Percentiles rank a stretch among this genome's conserved stretches.
Evolutionary conservation across 2,329 filamentous ascomycete species (phyloP).

Genomic region (Diaporthe velutina): DNA sequence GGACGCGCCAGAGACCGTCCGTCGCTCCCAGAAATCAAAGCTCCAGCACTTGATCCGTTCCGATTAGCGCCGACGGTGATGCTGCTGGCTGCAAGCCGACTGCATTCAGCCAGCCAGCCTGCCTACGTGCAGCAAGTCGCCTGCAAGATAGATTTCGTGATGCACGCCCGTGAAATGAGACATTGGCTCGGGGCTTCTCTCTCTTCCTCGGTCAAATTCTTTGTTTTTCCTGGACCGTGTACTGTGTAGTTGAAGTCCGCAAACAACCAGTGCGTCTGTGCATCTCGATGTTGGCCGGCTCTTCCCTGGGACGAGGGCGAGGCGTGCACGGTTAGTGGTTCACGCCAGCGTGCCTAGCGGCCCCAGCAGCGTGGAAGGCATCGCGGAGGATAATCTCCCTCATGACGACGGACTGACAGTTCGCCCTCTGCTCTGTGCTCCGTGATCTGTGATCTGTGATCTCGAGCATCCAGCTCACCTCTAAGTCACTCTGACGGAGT

Average conservation of each 20-base stretch:
- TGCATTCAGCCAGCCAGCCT: constrained; percentile 7
- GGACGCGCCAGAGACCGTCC: constrained; percentile 8
- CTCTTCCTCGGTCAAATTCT: not conserved
- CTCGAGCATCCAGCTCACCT: not conserved
- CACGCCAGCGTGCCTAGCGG: constrained; percentile 11
- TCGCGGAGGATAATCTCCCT: not conserved
- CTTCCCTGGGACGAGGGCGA: not conserved
- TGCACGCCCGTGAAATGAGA: not conserved
- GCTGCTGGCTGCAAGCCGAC: constrained; percentile 13
- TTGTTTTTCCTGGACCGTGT: not conserved
- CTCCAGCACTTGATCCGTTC: not conserved
- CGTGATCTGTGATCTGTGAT: not conserved
- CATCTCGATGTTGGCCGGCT: constrained; percentile 1
- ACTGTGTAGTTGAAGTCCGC: not conserved
- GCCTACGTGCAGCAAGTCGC: constrained; percentile 20
- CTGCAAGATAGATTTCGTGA: constrained; percentile 29
- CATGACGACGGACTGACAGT: not conserved
- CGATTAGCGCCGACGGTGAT: constrained; percentile 9
- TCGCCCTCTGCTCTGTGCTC: not conserved
- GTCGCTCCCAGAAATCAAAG: not conserved
- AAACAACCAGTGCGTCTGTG: not conserved
- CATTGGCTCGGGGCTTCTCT: too few relatives aligned
- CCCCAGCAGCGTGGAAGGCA: constrained; percentile 16
- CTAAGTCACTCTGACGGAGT: constrained; percentile 12
- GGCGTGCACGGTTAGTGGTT: constrained; percentile 24